These are phyloP conservation scores for Pseudogymnoascus sp. DNA, from an alignment of 2,329 filamentous ascomycete genomes.

Conservation along the genomic window DNA sequence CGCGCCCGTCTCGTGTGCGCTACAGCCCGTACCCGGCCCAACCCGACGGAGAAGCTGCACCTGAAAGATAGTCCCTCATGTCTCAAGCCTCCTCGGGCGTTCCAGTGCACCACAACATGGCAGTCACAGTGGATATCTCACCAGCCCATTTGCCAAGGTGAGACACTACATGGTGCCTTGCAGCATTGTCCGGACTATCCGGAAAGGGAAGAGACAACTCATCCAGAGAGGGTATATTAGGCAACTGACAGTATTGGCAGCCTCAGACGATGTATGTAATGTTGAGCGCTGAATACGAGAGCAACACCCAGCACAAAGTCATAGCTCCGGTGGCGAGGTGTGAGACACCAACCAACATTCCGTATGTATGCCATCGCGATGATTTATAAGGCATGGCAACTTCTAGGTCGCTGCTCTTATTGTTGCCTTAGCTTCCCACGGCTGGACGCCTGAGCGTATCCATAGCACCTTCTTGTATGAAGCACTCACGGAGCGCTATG, in stretches of 20 bases:
- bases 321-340: not conserved
- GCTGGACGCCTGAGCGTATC: not conserved
- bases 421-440: not conserved
- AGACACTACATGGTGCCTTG: not conserved
- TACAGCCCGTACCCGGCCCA: not conserved
- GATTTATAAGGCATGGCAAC: too few relatives aligned
- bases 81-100: not conserved
- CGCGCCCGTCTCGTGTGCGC: not conserved
- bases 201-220: not conserved
- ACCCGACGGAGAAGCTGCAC: not conserved
- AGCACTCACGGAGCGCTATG: not conserved
- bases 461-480: not conserved
- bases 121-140: not conserved
- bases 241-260: not conserved
- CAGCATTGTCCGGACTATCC: not conserved
- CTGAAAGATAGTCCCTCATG: not conserved
- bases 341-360: not conserved
- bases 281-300: not conserved
- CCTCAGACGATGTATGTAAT: not conserved
- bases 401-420: not conserved
- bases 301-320: not conserved
- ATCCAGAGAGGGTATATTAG: not conserved
- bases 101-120: not conserved
- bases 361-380: not conserved
- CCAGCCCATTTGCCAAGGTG: not conserved